Base-by-base conservation (phyloP, 2,329 filamentous ascomycete species). In the Beauveria sp. region DNA sequence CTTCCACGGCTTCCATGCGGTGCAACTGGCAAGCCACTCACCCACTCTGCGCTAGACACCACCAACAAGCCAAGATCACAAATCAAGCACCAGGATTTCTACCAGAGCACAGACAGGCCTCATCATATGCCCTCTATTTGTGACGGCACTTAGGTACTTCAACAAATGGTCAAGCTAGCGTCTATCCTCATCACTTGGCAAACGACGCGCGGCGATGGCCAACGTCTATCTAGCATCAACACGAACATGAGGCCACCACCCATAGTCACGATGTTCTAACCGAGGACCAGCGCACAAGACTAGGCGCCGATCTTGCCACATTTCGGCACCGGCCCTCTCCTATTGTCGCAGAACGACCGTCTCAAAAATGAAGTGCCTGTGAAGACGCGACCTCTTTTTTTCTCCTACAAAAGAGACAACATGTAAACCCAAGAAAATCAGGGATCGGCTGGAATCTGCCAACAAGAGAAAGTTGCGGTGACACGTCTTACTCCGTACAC, bases 401-500 rank as follows among this genome's bases (percentile, higher is more conserved):
- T 18, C 2, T 16, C 18, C 5, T n/a, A 42, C 50, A 40, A 43
- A 42, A 28, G 20, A 18, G 48, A 51, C 7, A 51, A 24, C 12
- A 14, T 14, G 12, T 26, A 40, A 48, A 38, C 43, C 12, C 42
- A 20, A 26, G 54, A 26, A 14, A 57, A 24, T 22, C 38, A 40
- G 9, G 28, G 26, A 40, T 20, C 12, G 26, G 8, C 12, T 20
- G 26, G 14, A 20, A 52, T 60, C 20, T 52, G 38, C 24, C 46
- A 20, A n/a, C 16, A n/a, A 52, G n/a, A 24, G 18, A 46, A 38
- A 60, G 48, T 52, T 60, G 57, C 57, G 57, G 57, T 60, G 38
- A 52, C 48, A 9, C 18, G 24, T 45, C 48, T 52, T 18, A 45
- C 34, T 6, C 34, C 34, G 34, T 38, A 38, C 45, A 40, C 22